phyloP scores from a whole-genome alignment of 805 yeast species.

The Barnettozyma pratensis region DNA sequence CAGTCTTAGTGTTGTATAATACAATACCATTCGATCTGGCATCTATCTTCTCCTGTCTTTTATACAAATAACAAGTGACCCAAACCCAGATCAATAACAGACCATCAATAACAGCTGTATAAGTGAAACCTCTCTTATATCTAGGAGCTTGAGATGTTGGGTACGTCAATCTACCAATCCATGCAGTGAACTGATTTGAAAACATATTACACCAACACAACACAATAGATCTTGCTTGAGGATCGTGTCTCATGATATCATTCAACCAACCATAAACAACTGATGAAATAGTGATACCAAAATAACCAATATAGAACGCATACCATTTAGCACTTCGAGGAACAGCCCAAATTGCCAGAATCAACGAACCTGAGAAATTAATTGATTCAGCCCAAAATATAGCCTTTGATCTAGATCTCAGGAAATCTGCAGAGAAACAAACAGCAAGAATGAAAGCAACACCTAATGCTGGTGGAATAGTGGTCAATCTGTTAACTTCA shows the following conservation, averaged over 20 bases:
- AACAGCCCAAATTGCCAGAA: slow-evolving; percentile 47
- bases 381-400: slow-evolving; percentile 38
- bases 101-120: slow-evolving; percentile 20
- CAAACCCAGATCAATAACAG: slow-evolving; percentile 23
- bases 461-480: slow-evolving; percentile 28
- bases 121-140: slow-evolving; percentile 46
- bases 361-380: slow-evolving; percentile 39
- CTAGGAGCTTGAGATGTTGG: slow-evolving; percentile 50
- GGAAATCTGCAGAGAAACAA: slow-evolving; percentile 26
- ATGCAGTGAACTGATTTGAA: slow-evolving; percentile 47
- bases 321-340: slow-evolving; percentile 48
- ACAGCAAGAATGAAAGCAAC: slow-evolving; percentile 4
- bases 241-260: slow-evolving; percentile 51
- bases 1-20: slow-evolving; percentile 23
- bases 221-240: slow-evolving; percentile 46
- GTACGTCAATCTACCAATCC: slow-evolving; percentile 31
- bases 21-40: slow-evolving; percentile 35
- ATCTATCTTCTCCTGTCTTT: slow-evolving; percentile 32
- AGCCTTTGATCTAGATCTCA: slow-evolving; percentile 38
- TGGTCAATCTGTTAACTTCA: slow-evolving; percentile 30
- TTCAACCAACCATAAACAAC: slow-evolving; percentile 47
- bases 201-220: slow-evolving; percentile 39
- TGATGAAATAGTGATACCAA: slow-evolving; percentile 1
- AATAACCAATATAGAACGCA: slow-evolving; percentile 35
- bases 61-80: slow-evolving; percentile 21